phyloP scores from a whole-genome alignment of 768 basidiomycete genomes.

The Auricularia sp. region DNA sequence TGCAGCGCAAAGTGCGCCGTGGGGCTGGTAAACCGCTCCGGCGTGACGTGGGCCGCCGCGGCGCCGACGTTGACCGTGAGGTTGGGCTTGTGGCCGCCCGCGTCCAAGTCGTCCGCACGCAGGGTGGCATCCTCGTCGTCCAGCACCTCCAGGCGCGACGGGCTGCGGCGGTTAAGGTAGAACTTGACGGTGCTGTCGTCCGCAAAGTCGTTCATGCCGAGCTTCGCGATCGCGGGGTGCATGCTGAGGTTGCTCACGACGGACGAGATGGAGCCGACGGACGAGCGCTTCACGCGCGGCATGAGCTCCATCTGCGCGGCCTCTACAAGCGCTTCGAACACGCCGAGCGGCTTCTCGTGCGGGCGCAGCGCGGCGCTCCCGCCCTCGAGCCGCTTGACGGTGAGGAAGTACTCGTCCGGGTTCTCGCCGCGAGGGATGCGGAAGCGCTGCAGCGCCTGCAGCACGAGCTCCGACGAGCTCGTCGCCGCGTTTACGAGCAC shows the following conservation, averaged over 20 bases:
- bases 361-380: conserved; percentile 58
- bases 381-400: conserved; percentile 88
- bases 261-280: conserved; percentile 90
- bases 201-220: conserved; percentile 95
- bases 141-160: conserved; percentile 24
- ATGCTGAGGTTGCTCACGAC: conserved; percentile 83
- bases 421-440: conserved; percentile 40
- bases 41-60: conserved; percentile 32
- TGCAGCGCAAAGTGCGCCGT: conserved; percentile 80
- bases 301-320: conserved; percentile 56
- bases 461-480: conserved; percentile 53
- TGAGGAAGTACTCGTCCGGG: conserved; percentile 63
- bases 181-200: conserved; percentile 97
- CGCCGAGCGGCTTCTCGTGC: conserved; percentile 73
- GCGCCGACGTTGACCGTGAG: background rate
- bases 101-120: conserved; percentile 27
- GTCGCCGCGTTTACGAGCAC: conserved; percentile 85
- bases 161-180: conserved; percentile 67
- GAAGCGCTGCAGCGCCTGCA: conserved; percentile 59
- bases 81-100: background rate
- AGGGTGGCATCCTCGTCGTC: conserved; percentile 35
- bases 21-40: conserved; percentile 74
- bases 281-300: conserved; percentile 86
- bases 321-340: conserved; percentile 80
- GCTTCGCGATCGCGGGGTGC: conserved; percentile 89